Evolutionary conservation across 2,329 filamentous ascomycete genomes (phyloP).

Genomic region (Aspergillus sp.): DNA sequence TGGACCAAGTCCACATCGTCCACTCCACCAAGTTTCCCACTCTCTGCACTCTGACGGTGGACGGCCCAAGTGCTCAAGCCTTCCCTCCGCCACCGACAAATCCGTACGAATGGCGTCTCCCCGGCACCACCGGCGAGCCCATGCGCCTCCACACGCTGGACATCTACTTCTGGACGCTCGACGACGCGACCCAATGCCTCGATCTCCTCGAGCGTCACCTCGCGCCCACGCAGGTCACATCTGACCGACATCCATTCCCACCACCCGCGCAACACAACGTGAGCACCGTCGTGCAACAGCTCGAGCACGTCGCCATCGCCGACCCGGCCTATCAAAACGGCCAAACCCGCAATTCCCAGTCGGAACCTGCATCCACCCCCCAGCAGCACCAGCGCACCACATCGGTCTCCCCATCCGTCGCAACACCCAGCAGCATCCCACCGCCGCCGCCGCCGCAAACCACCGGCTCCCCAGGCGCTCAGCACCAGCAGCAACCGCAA

Average conservation of each 20-base stretch:
- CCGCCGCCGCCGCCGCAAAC: conserved; percentile 23
- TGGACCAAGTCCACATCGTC: conserved; percentile 53
- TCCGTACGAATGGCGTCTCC: conserved; percentile 57
- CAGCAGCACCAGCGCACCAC: conserved; percentile 10
- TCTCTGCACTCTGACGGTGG: conserved; percentile 57
- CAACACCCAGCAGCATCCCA: conserved; percentile 22
- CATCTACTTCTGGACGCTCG: conserved; percentile 63
- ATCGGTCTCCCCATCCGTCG: conserved; percentile 16
- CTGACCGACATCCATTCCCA: conserved; percentile 46
- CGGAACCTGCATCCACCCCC: conserved; percentile 16
- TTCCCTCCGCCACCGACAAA: conserved; percentile 27
- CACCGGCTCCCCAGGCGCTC: conserved; percentile 15
- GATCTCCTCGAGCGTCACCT: conserved; percentile 42
- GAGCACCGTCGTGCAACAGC: conserved; percentile 62
- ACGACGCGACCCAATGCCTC: conserved; percentile 57
- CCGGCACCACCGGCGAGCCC: conserved; percentile 52
- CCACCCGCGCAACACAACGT: conserved; percentile 29
- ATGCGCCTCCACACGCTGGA: conserved; percentile 59
- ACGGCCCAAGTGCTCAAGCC: conserved; percentile 34
- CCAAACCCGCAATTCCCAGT: conserved; percentile 40
- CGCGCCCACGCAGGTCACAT: conserved; percentile 44
- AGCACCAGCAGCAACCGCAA: conserved; percentile 1
- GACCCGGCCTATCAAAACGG: conserved; percentile 49
- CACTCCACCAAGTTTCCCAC: conserved; percentile 62
- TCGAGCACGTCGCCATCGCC: conserved; percentile 62